Percentiles rank a stretch among this genome's conserved stretches.
Evolutionary conservation across 2,329 filamentous ascomycete species (phyloP).

Genomic region (Cryphonectria parasitica): DNA sequence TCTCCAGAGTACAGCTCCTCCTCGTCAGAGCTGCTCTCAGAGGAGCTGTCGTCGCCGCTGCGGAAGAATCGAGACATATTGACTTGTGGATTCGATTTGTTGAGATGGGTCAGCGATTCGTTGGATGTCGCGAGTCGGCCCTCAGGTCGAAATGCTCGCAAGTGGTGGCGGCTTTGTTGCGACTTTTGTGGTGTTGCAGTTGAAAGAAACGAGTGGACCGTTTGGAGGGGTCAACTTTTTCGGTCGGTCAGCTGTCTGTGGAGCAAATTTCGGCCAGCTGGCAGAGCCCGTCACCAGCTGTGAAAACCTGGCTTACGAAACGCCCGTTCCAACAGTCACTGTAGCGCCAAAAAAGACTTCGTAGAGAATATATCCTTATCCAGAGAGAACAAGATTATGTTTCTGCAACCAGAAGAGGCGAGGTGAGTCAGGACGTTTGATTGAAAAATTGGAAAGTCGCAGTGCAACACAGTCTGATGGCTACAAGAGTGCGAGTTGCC

Average conservation of each 20-base stretch:
- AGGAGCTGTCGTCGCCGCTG: conserved; percentile 88
- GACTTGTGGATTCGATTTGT: conserved; percentile 30
- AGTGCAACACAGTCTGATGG: background rate
- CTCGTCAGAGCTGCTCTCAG: conserved; percentile 94
- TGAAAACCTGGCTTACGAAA: background rate
- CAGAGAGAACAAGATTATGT: background rate
- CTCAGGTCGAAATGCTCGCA: conserved; percentile 3
- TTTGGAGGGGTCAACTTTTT: conserved; percentile 23
- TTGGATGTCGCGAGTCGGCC: conserved; percentile 16
- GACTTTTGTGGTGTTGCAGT: conserved; percentile 25
- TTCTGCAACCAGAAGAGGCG: background rate
- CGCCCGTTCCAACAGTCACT: too few species aligned
- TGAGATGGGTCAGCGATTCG: conserved; percentile 19
- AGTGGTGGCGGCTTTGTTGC: conserved; percentile 24
- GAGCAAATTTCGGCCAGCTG: conserved; percentile 13
- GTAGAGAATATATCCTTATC: background rate
- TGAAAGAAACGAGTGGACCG: conserved; percentile 20
- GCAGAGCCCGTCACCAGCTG: conserved; percentile 15
- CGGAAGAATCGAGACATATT: conserved; percentile 98
- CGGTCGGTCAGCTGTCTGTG: conserved; percentile 16
- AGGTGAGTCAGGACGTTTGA: background rate
- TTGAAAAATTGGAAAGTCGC: background rate
- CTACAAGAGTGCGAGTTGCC: background rate
- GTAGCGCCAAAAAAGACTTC: background rate
- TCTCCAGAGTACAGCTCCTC: conserved; percentile 91